Conservation (phyloP, 371 early-diverging fungal genomes). For the Blakeslea trispora region DNA sequence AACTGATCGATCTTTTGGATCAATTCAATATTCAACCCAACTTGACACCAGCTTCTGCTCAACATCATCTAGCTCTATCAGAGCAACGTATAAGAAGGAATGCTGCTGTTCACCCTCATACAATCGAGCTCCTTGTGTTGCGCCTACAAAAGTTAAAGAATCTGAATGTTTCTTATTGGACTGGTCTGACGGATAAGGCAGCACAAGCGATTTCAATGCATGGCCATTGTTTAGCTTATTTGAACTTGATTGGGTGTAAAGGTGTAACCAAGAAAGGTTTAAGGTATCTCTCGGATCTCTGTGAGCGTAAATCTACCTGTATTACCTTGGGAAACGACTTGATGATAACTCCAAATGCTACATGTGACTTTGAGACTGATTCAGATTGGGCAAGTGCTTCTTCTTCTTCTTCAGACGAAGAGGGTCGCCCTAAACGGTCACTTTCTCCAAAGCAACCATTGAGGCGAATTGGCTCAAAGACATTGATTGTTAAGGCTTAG, state of each 20-base stretch:
- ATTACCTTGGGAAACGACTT: slow-evolving; percentile 25
- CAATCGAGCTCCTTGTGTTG: slow-evolving; percentile 18
- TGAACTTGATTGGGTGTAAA: slow-evolving; percentile 29
- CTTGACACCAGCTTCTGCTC: slow-evolving; percentile 18
- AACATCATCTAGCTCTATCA: slow-evolving; percentile 11
- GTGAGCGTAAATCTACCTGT: slow-evolving; percentile 23
- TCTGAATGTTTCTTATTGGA: slow-evolving; percentile 31
- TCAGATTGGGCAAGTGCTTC: neutral
- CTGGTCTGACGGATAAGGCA: slow-evolving; percentile 26
- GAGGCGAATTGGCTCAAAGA: too few species aligned
- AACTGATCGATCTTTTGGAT: slow-evolving; percentile 23
- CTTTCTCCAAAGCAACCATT: too few species aligned
- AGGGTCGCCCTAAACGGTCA: too few species aligned
- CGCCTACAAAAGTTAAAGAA: slow-evolving; percentile 23
- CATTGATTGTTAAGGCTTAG: too few species aligned
- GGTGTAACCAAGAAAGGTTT: slow-evolving; percentile 24
- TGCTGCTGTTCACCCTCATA: slow-evolving; percentile 17
- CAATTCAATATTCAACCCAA: slow-evolving; percentile 18
- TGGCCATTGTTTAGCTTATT: slow-evolving; percentile 17
- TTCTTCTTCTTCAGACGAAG: neutral
- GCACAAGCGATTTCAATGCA: slow-evolving; percentile 19
- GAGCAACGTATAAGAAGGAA: slow-evolving; percentile 13
- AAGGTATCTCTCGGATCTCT: slow-evolving; percentile 24
- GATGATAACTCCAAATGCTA: slow-evolving; percentile 13
- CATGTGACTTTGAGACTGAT: slow-evolving; percentile 10